A percentile compares a stretch with the other conserved stretches of the same genome.
These are phyloP conservation scores for Apiotrichum akiyoshidainum DNA, from an alignment of 1,284 basidiomycete species.

Conservation along the genomic window DNA sequence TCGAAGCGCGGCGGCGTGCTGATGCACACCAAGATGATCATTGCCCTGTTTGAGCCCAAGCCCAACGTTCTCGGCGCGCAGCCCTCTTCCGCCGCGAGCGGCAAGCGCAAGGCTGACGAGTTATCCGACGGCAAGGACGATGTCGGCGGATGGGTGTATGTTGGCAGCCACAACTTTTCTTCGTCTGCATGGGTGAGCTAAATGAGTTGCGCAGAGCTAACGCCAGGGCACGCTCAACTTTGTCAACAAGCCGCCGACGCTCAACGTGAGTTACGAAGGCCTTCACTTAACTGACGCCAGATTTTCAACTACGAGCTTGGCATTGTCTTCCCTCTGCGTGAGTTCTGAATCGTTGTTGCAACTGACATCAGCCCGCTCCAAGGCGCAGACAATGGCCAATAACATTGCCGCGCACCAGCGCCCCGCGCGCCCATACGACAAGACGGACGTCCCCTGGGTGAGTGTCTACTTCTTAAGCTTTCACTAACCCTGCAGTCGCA, in stretches of 20 bases:
- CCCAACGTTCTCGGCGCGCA: conserved; percentile 19
- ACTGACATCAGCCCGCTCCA: conserved; percentile 25
- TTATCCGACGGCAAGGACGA: conserved; percentile 10
- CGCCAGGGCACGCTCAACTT: conserved; percentile 40
- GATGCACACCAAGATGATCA: conserved; percentile 51
- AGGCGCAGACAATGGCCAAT: conserved; percentile 30
- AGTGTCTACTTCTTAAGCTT: conserved; percentile 10
- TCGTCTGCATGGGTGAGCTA: conserved; percentile 44
- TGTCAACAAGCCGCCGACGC: conserved; percentile 33
- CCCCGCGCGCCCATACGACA: conserved; percentile 38
- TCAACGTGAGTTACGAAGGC: conserved; percentile 13
- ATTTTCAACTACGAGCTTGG: conserved; percentile 49
- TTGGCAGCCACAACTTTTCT: conserved; percentile 48
- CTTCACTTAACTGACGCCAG: conserved; percentile 3
- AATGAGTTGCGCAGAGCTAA: neutral
- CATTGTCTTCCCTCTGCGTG: conserved; percentile 47
- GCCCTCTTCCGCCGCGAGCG: conserved; percentile 3
- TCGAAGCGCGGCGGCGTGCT: conserved; percentile 49
- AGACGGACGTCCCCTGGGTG: conserved; percentile 43
- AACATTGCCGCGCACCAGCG: conserved; percentile 42
- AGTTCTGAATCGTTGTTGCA: conserved; percentile 11
- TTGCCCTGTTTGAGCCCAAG: conserved; percentile 40
- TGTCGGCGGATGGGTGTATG: conserved; percentile 47
- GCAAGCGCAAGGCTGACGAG: conserved; percentile 38
- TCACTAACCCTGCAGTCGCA: conserved; percentile 11